A percentile compares a stretch with the other conserved stretches of the same genome.
Evolutionary conservation across 2,329 filamentous ascomycete species (phyloP).

Genomic region (Trichoderma sp.): DNA sequence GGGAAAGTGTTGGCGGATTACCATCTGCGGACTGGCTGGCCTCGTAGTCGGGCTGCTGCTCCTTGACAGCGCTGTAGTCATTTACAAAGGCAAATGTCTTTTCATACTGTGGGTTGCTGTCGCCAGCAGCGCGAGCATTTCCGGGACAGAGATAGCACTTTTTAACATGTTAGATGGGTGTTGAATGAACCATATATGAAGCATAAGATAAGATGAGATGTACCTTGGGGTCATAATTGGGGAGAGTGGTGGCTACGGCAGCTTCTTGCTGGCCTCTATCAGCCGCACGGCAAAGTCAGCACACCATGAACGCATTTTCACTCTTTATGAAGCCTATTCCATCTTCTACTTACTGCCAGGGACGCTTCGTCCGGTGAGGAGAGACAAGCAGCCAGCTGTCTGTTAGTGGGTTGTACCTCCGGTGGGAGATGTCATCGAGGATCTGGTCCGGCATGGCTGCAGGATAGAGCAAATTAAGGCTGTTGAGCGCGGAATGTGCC

Average conservation of each 20-base stretch:
- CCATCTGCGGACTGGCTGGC: conserved; percentile 47
- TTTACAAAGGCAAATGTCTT: conserved; percentile 95
- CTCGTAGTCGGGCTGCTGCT: conserved; percentile 80
- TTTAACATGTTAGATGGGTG: background rate
- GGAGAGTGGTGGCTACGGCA: conserved; percentile 68
- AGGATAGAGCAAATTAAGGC: background rate
- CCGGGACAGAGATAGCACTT: conserved; percentile 94
- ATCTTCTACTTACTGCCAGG: conserved; percentile 80
- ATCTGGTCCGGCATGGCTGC: conserved; percentile 70
- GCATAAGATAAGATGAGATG: conserved; percentile 31
- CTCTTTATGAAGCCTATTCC: background rate
- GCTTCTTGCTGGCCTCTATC: conserved; percentile 76
- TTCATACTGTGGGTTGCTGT: conserved; percentile 82
- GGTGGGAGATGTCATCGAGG: conserved; percentile 94
- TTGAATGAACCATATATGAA: background rate
- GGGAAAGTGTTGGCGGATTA: conserved; percentile 10
- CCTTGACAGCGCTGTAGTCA: conserved; percentile 96
- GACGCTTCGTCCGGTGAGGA: conserved; percentile 92
- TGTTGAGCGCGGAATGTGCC: background rate
- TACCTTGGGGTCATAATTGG: conserved; percentile 78
- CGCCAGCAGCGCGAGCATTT: conserved; percentile 86
- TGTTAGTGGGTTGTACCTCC: conserved; percentile 88
- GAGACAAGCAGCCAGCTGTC: conserved; percentile 94
- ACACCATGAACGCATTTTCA: background rate
- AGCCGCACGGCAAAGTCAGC: background rate